Evolutionary conservation across 352 stramenopile genomes (phyloP).

Genomic region (Globisporangium mamillatum): DNA sequence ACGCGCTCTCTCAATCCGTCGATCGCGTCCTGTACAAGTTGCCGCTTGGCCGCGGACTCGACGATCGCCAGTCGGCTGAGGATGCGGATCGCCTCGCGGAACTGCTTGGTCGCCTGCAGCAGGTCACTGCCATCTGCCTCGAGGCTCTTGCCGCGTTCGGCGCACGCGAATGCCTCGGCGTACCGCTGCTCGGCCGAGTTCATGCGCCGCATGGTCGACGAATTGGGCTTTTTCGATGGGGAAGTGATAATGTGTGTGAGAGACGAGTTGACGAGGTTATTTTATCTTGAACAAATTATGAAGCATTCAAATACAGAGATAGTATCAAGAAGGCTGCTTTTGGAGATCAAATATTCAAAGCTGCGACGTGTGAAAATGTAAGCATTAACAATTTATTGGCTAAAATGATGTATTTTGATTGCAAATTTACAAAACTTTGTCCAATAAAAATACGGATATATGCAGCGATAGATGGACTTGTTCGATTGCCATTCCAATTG

Average conservation of each 20-base stretch:
- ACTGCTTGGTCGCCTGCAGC: slow-evolving; percentile 35
- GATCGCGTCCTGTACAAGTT: slow-evolving; percentile 53
- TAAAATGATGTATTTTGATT: not conserved
- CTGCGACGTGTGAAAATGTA: not conserved
- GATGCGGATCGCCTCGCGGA: slow-evolving; percentile 56
- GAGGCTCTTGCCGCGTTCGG: slow-evolving; percentile 41
- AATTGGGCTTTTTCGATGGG: too few species aligned
- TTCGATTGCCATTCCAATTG: too few species aligned
- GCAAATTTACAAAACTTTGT: too few species aligned
- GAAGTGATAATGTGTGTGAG: not conserved
- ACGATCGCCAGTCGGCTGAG: slow-evolving; percentile 67
- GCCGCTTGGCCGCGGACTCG: slow-evolving; percentile 69
- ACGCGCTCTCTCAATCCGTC: slow-evolving; percentile 49
- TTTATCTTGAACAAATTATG: not conserved
- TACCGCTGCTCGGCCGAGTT: slow-evolving; percentile 54
- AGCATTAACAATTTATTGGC: not conserved
- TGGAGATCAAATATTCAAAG: not conserved
- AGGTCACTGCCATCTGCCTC: slow-evolving; percentile 7
- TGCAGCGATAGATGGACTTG: too few species aligned
- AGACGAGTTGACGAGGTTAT: not conserved
- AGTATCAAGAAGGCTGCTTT: not conserved
- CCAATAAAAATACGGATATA: too few species aligned
- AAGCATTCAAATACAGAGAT: not conserved
- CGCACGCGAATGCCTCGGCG: slow-evolving; percentile 54
- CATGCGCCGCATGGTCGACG: slow-evolving; percentile 14